Base-by-base conservation (phyloP, 768 basidiomycete genomes). In the Russula lepida region DNA sequence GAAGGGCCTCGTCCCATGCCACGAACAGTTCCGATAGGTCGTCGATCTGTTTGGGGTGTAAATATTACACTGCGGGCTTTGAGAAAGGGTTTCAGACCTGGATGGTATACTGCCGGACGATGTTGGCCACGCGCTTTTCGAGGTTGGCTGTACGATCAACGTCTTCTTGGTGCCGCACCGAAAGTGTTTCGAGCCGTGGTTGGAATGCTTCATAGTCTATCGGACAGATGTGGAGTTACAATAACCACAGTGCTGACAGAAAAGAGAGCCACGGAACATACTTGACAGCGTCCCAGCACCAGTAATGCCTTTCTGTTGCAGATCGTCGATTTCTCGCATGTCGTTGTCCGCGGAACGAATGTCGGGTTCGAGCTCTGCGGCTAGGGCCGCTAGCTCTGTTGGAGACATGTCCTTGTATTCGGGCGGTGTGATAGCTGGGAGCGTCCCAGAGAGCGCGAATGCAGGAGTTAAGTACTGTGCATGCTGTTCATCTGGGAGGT, bases 11-110 rank as follows among this genome's bases (percentile, higher is more conserved):
- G 65, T 92, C 89, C 90, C 91, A 93, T 15, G 81, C 81, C 7
- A 93, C 86, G 62, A 93, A 92, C 23, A 92, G 75, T 65, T 92
- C 89, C 13, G 91, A 92, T 1, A 92, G 76, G 1, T 83, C 81
- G 68, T 91, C 90, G 9, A 90, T 84, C 90, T 92, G 58, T 43
- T 21, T 28, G 21, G 12, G 41, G 43, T 4, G n/a, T 21, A 11
- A 43, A 21, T 11, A 11, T 44, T 5, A 44, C 43, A 44, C 9
- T 4, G n/a, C 21, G 9, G 11, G 17, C 17, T 41, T 41, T 4
- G 43, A 21, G 11, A 44, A 12, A 17, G 8, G 4, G 4, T 21
- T 21, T 21, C 83, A 55, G 64, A 89, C 89, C 70, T 87, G 85
- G 8, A 81, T 83, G 5, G 84, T 83, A 72, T 93, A 87, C 37